Evolutionary conservation across 2,329 filamentous ascomycete species (phyloP).

Genomic region (Colletotrichum graminicola): DNA sequence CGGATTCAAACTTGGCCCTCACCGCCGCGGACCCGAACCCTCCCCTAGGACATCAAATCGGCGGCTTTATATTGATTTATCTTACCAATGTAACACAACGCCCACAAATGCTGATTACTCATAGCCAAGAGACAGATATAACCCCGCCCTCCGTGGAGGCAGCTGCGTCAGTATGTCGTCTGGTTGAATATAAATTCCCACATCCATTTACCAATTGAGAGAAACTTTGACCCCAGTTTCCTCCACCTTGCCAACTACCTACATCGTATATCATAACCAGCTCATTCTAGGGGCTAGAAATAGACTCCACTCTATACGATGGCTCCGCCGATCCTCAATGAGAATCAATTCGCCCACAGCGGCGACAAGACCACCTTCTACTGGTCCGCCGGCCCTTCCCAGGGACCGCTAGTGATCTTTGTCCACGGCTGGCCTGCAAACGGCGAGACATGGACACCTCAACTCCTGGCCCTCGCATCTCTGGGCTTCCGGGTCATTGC

Average conservation of each 20-base stretch:
- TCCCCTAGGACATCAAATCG: too few species aligned
- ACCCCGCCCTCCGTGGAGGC: neutral
- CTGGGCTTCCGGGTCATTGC: slow-evolving; percentile 51
- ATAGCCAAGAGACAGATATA: neutral
- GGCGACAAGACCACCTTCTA: slow-evolving; percentile 49
- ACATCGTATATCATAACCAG: neutral
- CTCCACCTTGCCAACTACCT: neutral
- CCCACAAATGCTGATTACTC: too few species aligned
- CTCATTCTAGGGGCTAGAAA: neutral
- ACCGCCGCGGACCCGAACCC: too few species aligned
- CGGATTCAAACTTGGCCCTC: too few species aligned
- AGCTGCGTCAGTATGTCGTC: too few species aligned
- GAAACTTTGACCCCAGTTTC: neutral
- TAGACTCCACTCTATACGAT: neutral
- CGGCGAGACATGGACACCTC: slow-evolving; percentile 49
- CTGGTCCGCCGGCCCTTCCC: slow-evolving; percentile 46
- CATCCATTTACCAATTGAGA: too few species aligned
- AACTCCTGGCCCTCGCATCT: slow-evolving; percentile 47
- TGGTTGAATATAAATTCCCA: too few species aligned
- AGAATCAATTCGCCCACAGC: slow-evolving; percentile 40
- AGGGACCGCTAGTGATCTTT: slow-evolving; percentile 50
- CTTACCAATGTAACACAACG: too few species aligned
- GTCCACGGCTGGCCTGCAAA: slow-evolving; percentile 55
- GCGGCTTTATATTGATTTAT: too few species aligned
- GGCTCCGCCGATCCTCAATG: slow-evolving; percentile 7